Percentiles rank a stretch among this genome's conserved stretches.
Conservation (phyloP, 2,329 filamentous ascomycete species). For the Blumeria hordei region DNA sequence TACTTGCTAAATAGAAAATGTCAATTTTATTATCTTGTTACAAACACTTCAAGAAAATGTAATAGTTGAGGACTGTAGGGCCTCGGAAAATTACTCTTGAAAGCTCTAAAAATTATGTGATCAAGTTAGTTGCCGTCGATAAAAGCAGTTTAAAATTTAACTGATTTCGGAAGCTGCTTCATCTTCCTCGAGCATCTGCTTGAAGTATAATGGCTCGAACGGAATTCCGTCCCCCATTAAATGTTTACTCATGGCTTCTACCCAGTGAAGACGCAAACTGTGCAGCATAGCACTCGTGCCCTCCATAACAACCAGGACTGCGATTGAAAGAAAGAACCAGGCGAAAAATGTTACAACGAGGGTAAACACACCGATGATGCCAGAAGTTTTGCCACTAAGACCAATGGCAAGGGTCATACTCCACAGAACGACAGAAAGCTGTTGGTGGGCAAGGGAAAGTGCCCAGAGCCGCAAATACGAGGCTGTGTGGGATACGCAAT, state of each 20-base stretch:
- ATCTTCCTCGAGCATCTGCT: conserved; percentile 63
- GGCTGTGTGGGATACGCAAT: conserved; percentile 95
- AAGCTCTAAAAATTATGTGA: too few relatives aligned
- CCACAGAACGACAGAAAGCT: conserved; percentile 91
- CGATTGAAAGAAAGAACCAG: conserved; percentile 71
- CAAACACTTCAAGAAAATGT: too few relatives aligned
- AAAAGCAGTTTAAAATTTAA: not conserved
- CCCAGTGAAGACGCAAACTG: conserved; percentile 77
- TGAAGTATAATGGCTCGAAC: conserved; percentile 78
- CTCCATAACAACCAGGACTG: conserved; percentile 80
- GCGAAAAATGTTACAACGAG: conserved; percentile 63
- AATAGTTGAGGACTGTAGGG: too few relatives aligned
- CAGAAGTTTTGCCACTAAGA: conserved; percentile 30
- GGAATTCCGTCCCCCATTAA: conserved; percentile 75
- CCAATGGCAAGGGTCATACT: conserved; percentile 74
- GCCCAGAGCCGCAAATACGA: conserved; percentile 98
- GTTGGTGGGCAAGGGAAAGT: conserved; percentile 87
- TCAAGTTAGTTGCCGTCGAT: too few relatives aligned
- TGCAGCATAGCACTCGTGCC: conserved; percentile 92
- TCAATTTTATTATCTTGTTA: too few relatives aligned
- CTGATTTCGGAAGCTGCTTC: conserved; percentile 30
- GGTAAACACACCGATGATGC: conserved; percentile 49
- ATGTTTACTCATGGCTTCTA: conserved; percentile 95
- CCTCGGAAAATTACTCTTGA: too few relatives aligned
- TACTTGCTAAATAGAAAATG: too few relatives aligned